A percentile compares a stretch with the other conserved stretches of the same genome.
These are phyloP conservation scores for Colletotrichum simmondsii DNA, from an alignment of 2,329 filamentous ascomycete genomes.

Conservation along the genomic window DNA sequence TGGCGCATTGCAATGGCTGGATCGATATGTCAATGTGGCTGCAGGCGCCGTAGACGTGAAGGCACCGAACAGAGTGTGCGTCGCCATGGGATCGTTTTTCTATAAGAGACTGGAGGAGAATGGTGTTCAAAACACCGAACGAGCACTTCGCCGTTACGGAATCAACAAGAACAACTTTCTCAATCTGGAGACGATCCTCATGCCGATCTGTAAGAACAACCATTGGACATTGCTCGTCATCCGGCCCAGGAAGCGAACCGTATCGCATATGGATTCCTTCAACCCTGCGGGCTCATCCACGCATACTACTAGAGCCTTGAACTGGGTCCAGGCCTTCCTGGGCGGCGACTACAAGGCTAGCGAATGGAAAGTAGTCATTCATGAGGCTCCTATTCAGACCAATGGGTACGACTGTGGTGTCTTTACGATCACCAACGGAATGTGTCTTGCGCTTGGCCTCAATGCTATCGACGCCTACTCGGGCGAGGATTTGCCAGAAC, in stretches of 20 bases:
- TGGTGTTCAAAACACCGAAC: slow-evolving; percentile 58
- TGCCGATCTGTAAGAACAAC: slow-evolving; percentile 72
- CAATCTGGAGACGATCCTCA: slow-evolving; percentile 72
- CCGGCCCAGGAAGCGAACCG: slow-evolving; percentile 66
- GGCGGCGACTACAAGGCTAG: slow-evolving; percentile 60
- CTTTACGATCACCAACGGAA: slow-evolving; percentile 78
- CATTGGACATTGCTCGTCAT: slow-evolving; percentile 82
- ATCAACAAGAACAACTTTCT: slow-evolving; percentile 71
- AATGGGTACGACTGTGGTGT: slow-evolving; percentile 84
- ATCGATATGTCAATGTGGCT: slow-evolving; percentile 66
- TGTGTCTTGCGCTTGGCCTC: slow-evolving; percentile 68
- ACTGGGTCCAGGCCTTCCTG: slow-evolving; percentile 70
- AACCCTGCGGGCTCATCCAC: slow-evolving; percentile 49
- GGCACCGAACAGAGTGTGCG: slow-evolving; percentile 64
- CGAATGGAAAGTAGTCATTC: slow-evolving; percentile 70
- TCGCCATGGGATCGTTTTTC: slow-evolving; percentile 75
- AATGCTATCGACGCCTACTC: slow-evolving; percentile 61
- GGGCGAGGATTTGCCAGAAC: slow-evolving; percentile 65
- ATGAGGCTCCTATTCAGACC: slow-evolving; percentile 65
- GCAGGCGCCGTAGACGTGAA: slow-evolving; percentile 59
- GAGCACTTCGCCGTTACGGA: slow-evolving; percentile 67
- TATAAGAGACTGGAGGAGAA: slow-evolving; percentile 64
- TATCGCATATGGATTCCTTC: slow-evolving; percentile 79
- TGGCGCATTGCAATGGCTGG: slow-evolving; percentile 70
- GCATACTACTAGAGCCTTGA: slow-evolving; percentile 55